Evolutionary conservation across 345 rosid species (phyloP).

Genomic region (Linum usitatissimum): DNA sequence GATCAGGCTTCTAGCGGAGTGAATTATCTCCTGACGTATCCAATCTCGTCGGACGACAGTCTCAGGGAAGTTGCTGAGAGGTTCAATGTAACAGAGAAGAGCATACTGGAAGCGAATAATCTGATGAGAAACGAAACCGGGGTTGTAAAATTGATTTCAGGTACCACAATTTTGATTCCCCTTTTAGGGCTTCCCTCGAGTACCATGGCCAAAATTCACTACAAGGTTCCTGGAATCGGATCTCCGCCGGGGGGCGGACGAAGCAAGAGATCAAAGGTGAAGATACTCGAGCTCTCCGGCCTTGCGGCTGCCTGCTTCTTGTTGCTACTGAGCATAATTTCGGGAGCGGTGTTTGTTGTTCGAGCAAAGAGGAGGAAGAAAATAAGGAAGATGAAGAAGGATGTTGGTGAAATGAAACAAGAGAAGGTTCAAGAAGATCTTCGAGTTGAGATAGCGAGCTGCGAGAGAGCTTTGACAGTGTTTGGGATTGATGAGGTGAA

Average conservation of each 20-base stretch:
- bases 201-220: constrained; percentile 23
- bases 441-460: constrained; percentile 32
- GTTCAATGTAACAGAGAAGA: constrained; percentile 22
- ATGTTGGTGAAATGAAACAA: constrained; percentile 4
- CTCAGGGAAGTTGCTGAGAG: constrained; percentile 23
- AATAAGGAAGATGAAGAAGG: constrained; percentile 15
- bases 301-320: constrained; percentile 27
- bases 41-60: constrained; percentile 22
- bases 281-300: constrained; percentile 16
- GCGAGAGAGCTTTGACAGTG: constrained; percentile 24
- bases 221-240: constrained; percentile 3
- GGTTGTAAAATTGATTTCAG: constrained; percentile 16
- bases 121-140: constrained; percentile 8
- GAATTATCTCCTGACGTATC: constrained; percentile 31
- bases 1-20: constrained; percentile 27
- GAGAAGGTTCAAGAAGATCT: constrained; percentile 19
- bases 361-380: constrained; percentile 13
- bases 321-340: constrained; percentile 13
- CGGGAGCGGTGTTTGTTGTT: constrained; percentile 12
- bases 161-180: constrained; percentile 43
- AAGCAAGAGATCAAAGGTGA: constrained; percentile 15
- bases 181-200: constrained; percentile 26
- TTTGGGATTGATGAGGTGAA: constrained; percentile 23
- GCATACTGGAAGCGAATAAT: constrained; percentile 31
- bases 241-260: constrained; percentile 12